Evolutionary conservation across 1,284 basidiomycete species (phyloP).

Genomic region (Cutaneotrichosporon spelunceum): DNA sequence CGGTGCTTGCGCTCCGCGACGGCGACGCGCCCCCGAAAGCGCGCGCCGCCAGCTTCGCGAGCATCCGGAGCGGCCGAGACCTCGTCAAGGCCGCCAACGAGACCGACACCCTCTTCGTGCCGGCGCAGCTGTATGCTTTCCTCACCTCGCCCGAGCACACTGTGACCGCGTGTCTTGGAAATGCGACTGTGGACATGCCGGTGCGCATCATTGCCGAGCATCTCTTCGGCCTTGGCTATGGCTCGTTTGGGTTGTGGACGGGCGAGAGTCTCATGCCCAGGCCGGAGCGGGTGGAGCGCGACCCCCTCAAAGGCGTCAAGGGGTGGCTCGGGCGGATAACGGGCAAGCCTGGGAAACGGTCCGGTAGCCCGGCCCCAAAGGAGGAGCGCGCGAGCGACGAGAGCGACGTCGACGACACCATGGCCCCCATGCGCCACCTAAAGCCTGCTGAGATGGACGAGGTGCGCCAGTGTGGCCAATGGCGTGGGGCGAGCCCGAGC

Average conservation of each 20-base stretch:
- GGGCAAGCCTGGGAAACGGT: not conserved
- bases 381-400: conserved; percentile 12
- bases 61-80: conserved; percentile 18
- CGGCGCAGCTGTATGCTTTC: conserved; percentile 21
- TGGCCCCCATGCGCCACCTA: conserved; percentile 12
- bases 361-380: not conserved
- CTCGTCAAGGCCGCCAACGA: conserved; percentile 14
- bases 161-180: conserved; percentile 20
- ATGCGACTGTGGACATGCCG: conserved; percentile 24
- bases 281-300: not conserved
- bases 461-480: conserved; percentile 28
- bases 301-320: conserved; percentile 12
- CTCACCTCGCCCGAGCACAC: conserved; percentile 23
- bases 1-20: conserved; percentile 16
- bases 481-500: conserved; percentile 27
- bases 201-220: conserved; percentile 29
- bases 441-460: conserved; percentile 26
- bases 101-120: conserved; percentile 20
- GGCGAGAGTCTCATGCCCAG: not conserved
- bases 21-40: conserved; percentile 8
- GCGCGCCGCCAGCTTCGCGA: conserved; percentile 4
- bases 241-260: conserved; percentile 20
- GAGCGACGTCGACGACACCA: conserved; percentile 17
- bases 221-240: conserved; percentile 25
- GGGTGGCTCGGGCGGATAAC: conserved; percentile 7